These are phyloP conservation scores for Haplosporangium gracile DNA, from an alignment of 192 early-diverging fungal genomes.

Conservation along the genomic window DNA sequence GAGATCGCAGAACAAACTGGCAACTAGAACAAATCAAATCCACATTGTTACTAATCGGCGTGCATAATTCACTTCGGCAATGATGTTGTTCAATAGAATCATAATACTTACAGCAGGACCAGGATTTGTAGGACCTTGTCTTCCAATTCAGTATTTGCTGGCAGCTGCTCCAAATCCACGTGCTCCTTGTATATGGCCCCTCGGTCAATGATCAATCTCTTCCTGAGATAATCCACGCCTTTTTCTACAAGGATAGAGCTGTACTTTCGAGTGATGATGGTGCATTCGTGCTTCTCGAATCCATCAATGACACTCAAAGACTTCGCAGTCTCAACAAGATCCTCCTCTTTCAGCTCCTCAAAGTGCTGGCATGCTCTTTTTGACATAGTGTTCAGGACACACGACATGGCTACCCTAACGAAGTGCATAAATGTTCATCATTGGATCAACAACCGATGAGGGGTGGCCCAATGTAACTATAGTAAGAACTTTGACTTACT, in stretches of 20 bases:
- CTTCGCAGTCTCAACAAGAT: constrained; percentile 24
- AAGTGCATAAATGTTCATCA: constrained; percentile 15
- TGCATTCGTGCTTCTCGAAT: constrained; percentile 30
- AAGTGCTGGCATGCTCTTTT: constrained; percentile 28
- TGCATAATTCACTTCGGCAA: too few species aligned
- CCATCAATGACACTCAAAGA: constrained; percentile 24
- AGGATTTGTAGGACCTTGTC: constrained; percentile 18
- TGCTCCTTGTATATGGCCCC: neutral
- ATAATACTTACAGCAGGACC: constrained; percentile 15
- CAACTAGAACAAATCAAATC: constrained; percentile 4
- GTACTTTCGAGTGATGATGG: constrained; percentile 19
- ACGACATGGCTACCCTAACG: constrained; percentile 36
- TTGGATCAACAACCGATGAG: constrained; percentile 18
- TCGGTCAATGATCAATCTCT: constrained; percentile 22
- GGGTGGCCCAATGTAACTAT: too few species aligned
- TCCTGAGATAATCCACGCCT: constrained; percentile 11
- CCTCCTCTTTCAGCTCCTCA: constrained; percentile 22
- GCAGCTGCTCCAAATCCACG: constrained; percentile 8
- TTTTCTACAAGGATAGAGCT: constrained; percentile 20
- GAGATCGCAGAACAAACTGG: too few species aligned
- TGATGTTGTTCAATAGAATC: constrained; percentile 12
- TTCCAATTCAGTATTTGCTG: constrained; percentile 20
- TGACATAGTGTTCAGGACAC: constrained; percentile 32
- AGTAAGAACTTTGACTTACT: too few species aligned
- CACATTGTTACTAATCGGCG: too few species aligned